These are phyloP conservation scores for Teunomyces atbi DNA, from an alignment of 805 yeast genomes.

Conservation along the genomic window DNA sequence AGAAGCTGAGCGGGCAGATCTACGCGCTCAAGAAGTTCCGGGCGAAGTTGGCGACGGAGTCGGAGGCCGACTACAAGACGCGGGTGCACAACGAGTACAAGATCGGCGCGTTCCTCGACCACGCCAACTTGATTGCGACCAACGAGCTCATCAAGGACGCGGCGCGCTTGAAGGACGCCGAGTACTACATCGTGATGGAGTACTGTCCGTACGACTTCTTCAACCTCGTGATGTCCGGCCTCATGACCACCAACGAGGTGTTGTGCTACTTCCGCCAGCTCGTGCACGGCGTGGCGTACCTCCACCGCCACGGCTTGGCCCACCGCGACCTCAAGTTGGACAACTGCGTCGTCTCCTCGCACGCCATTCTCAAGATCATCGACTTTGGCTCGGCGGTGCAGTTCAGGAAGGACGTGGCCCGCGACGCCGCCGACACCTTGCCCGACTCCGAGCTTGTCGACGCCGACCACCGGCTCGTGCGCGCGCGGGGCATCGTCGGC, in stretches of 20 bases:
- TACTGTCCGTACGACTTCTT: slow-evolving; percentile 90
- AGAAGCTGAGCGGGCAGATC: slow-evolving; percentile 50
- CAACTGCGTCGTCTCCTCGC: slow-evolving; percentile 77
- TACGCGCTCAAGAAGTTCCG: slow-evolving; percentile 90
- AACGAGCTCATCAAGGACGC: slow-evolving; percentile 71
- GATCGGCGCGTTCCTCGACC: slow-evolving; percentile 70
- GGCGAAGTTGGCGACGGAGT: slow-evolving; percentile 58
- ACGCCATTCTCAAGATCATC: slow-evolving; percentile 80
- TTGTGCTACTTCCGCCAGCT: slow-evolving; percentile 84
- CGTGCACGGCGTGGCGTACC: slow-evolving; percentile 66
- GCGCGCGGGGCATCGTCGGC: slow-evolving; percentile 86
- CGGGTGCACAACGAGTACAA: slow-evolving; percentile 82
- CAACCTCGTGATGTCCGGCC: slow-evolving; percentile 86
- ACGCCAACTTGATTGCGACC: slow-evolving; percentile 78
- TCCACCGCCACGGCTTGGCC: slow-evolving; percentile 82
- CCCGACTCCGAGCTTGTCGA: slow-evolving; percentile 25
- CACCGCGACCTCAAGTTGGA: slow-evolving; percentile 92
- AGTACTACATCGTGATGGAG: slow-evolving; percentile 80
- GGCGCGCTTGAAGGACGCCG: slow-evolving; percentile 15
- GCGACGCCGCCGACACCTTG: slow-evolving; percentile 3
- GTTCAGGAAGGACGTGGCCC: slow-evolving; percentile 54
- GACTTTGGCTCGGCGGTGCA: slow-evolving; percentile 94
- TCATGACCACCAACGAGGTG: slow-evolving; percentile 67
- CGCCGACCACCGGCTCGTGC: slow-evolving; percentile 49
- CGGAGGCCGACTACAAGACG: slow-evolving; percentile 65